Conservation (phyloP, 768 basidiomycete genomes). For the Kwoniella sp. region DNA sequence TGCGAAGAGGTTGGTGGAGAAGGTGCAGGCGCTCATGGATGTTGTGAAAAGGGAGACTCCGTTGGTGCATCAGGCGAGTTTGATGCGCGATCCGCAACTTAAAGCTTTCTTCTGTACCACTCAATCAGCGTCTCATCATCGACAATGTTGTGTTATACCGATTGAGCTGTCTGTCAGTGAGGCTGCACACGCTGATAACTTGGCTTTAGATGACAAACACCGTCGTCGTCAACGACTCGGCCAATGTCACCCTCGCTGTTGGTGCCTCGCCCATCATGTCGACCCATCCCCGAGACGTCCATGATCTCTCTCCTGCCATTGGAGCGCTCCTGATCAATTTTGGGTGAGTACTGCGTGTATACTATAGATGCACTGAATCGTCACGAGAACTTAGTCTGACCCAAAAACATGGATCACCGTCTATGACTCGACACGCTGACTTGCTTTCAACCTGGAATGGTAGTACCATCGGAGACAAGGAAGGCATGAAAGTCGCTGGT, state of each 20-base stretch:
- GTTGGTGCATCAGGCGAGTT: constrained; percentile 70
- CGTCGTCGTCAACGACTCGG: constrained; percentile 84
- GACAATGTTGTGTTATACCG: too few relatives aligned
- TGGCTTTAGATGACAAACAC: constrained; percentile 81
- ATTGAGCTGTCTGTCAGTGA: too few relatives aligned
- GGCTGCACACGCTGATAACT: too few relatives aligned
- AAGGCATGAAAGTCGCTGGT: constrained; percentile 75
- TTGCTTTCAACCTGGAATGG: neutral
- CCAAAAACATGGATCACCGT: too few relatives aligned
- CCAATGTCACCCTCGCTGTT: constrained; percentile 83
- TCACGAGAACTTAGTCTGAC: too few relatives aligned
- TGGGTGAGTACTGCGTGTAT: constrained; percentile 58
- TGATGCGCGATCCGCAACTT: neutral
- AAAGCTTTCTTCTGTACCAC: too few relatives aligned
- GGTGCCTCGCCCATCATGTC: constrained; percentile 95
- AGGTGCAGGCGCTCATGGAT: constrained; percentile 61
- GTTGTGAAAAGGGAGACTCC: constrained; percentile 64
- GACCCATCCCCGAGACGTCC: constrained; percentile 76
- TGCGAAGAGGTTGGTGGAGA: constrained; percentile 41
- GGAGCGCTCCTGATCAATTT: constrained; percentile 81
- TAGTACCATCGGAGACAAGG: constrained; percentile 59
- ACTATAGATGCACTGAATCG: neutral
- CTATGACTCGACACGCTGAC: neutral
- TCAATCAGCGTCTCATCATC: too few relatives aligned
- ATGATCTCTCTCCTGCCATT: constrained; percentile 68